Base-by-base conservation (phyloP, 306 rosid species). In the Heteromeles arbutifolia region DNA sequence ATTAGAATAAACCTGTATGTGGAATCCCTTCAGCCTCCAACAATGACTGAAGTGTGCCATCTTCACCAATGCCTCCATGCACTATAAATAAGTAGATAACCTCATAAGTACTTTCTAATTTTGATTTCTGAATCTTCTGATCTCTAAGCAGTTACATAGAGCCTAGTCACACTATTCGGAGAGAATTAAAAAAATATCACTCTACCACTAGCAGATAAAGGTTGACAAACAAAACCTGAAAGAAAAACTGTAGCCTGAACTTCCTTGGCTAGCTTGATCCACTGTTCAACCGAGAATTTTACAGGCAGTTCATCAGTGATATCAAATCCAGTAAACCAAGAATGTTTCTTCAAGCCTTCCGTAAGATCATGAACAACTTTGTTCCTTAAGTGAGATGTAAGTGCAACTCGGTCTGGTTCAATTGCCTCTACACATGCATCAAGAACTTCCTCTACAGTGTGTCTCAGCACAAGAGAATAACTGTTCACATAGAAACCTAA, bases 61-160 rank as follows among this genome's bases (percentile, higher is more conserved):
- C 96, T 87, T 94, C 98, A 66, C 98, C 98, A 67, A 94, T 91
- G 82, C 98, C 98, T 86, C 98, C 98, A 87, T 94, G 98, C 86
- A 94, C 98, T 94, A 45, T 25, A 78, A 65, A 79, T 44, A 74
- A 73, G 54, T 64, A 76, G 76, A 71, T 56, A 74, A 80, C 58
- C 69, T 74, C 41, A 48, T 76, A 70, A 77, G 70, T 62, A 34
- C 50, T 71, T 32, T 34, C 31, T 34, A 37, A 12, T 41, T 17
- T 77, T 19, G 58, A 68, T 73, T 39, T 41, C 17, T 75, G 57
- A 18, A 17, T 29, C 44, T 68, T 74, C 34, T 76, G 19, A 48
- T 28, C 37, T 61, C 19, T 31, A 31, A 50, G 70, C 64, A 25
- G 64, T 54, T 26, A 43, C 32, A 31, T 22, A 12, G 19, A 70